phyloP scores from a whole-genome alignment of 768 basidiomycete genomes.

The Podaxis rugospora region DNA sequence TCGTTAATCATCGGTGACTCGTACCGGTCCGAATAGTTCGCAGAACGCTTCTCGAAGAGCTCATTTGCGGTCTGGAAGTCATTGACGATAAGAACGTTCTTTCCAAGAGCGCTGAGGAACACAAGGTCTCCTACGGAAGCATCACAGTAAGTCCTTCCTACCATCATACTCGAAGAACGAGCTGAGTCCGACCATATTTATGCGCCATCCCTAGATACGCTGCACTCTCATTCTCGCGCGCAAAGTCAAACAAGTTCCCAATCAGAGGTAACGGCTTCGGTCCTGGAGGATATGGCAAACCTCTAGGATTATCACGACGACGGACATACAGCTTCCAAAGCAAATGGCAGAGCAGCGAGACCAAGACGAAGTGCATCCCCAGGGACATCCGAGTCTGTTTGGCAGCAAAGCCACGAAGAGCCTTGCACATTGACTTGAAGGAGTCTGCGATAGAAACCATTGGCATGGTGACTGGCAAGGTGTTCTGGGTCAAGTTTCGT shows the following conservation, averaged over 20 bases:
- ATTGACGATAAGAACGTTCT: conserved; percentile 35
- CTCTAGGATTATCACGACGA: conserved; percentile 18
- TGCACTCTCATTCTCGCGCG: conserved; percentile 31
- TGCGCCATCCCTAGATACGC: conserved; percentile 37
- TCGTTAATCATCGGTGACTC: conserved; percentile 46
- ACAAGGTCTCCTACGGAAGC: conserved; percentile 44
- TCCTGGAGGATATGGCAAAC: conserved; percentile 47
- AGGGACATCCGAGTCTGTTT: conserved; percentile 3
- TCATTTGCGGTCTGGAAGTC: conserved; percentile 41
- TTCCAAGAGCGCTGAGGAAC: conserved; percentile 46
- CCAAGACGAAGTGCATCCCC: conserved; percentile 1
- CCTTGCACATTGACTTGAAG: background rate
- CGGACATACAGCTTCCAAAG: conserved; percentile 3
- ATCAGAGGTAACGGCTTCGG: conserved; percentile 48
- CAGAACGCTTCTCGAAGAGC: conserved; percentile 51
- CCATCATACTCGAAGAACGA: background rate
- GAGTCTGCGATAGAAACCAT: background rate
- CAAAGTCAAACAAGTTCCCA: conserved; percentile 49
- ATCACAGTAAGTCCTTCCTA: background rate
- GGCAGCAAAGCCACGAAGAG: background rate
- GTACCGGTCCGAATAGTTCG: conserved; percentile 52
- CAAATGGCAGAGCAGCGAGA: background rate
- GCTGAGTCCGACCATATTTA: conserved; percentile 30
- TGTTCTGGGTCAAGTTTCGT: background rate
- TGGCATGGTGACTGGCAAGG: background rate